phyloP scores from a whole-genome alignment of 164 flowering plant species.

The Vitis vinifera region ASM3070453v1 NC_081815.1:4754001-4754500 shows the following conservation, averaged over 20 bases:
- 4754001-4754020: background rate
- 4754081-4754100: too few species aligned
- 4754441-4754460: conserved; percentile 65
- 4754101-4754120: background rate
- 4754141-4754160: background rate
- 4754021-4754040: background rate
- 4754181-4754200: background rate
- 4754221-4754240: conserved; percentile 99
- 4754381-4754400: conserved; percentile 99
- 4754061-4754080: background rate
- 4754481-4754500: background rate
- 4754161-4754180: background rate
- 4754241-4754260: conserved; percentile 93
- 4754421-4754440: conserved; percentile 89
- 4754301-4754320: background rate
- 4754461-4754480: conserved; percentile 4
- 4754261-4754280: conserved; percentile 11
- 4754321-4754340: background rate
- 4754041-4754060: background rate
- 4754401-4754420: conserved; percentile 86
- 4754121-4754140: background rate
- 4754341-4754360: conserved; percentile 2
- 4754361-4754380: conserved; percentile 63
- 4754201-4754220: conserved; percentile 99
- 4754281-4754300: background rate